These are phyloP conservation scores for Pestalotiopsis sp. DNA, from an alignment of 2,329 filamentous ascomycete species.

Conservation along the genomic window DNA sequence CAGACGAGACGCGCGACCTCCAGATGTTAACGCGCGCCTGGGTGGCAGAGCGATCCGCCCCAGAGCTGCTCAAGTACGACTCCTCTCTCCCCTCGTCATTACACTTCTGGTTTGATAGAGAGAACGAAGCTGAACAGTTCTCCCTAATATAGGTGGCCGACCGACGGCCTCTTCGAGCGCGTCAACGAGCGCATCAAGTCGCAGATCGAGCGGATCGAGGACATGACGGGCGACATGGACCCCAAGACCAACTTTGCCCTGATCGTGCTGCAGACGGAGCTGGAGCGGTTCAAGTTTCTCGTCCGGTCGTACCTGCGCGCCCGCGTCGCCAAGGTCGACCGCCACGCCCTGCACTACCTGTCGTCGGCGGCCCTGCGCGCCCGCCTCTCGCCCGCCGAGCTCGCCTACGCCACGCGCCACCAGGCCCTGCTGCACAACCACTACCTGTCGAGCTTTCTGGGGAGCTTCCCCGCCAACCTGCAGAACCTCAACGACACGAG, in stretches of 20 bases:
- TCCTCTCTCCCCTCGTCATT: background rate
- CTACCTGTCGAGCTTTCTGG: slow-evolving; percentile 83
- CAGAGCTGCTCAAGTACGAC: slow-evolving; percentile 80
- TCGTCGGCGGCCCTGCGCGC: slow-evolving; percentile 54
- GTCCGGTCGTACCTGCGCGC: slow-evolving; percentile 81
- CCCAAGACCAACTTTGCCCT: slow-evolving; percentile 90
- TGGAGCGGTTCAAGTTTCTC: slow-evolving; percentile 92
- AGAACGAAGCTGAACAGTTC: background rate
- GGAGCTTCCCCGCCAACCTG: slow-evolving; percentile 75
- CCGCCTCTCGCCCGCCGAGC: slow-evolving; percentile 76
- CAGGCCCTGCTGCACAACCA: slow-evolving; percentile 83
- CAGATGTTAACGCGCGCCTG: slow-evolving; percentile 89
- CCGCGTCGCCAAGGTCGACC: slow-evolving; percentile 88
- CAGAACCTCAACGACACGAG: slow-evolving; percentile 89
- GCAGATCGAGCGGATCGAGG: slow-evolving; percentile 73
- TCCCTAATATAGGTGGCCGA: slow-evolving; percentile 57
- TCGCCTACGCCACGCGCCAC: slow-evolving; percentile 81
- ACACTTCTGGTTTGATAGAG: background rate
- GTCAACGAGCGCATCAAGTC: slow-evolving; percentile 72
- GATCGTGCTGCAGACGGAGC: slow-evolving; percentile 94
- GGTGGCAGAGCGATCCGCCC: slow-evolving; percentile 88
- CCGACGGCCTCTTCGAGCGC: slow-evolving; percentile 77
- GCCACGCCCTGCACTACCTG: slow-evolving; percentile 74
- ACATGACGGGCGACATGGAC: slow-evolving; percentile 83
- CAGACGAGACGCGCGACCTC: slow-evolving; percentile 71